phyloP scores from a whole-genome alignment of 2,329 filamentous ascomycete species.

The Fusarium virguliforme region DNA sequence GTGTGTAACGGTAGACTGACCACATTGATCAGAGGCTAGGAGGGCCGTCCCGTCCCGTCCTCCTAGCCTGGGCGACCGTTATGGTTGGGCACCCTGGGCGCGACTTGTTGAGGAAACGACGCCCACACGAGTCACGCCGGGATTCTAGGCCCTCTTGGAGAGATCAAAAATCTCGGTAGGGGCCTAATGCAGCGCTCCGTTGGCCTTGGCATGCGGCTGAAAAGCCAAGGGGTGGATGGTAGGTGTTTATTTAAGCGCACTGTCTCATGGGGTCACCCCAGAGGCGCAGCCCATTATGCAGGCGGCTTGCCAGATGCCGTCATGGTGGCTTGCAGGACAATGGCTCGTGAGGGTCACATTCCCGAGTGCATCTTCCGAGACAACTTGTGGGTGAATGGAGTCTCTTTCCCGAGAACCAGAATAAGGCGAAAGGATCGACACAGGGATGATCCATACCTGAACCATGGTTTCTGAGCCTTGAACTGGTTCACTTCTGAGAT shows the following conservation, averaged over 20 bases:
- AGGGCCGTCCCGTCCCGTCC: neutral
- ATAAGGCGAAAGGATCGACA: neutral
- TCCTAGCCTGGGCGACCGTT: neutral
- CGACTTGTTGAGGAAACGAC: neutral
- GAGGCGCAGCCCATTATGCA: neutral
- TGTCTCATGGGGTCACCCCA: neutral
- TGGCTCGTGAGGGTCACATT: neutral
- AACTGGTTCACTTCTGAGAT: neutral
- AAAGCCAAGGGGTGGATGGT: neutral
- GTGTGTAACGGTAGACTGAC: neutral
- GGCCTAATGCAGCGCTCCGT: neutral
- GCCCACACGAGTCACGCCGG: neutral
- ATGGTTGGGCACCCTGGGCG: neutral
- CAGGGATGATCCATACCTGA: neutral
- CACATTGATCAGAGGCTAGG: neutral
- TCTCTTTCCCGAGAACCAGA: neutral
- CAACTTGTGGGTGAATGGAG: neutral
- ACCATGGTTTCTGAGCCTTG: too few relatives aligned
- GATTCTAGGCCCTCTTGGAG: neutral
- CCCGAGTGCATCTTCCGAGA: neutral
- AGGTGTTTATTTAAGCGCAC: neutral
- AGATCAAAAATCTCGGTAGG: neutral
- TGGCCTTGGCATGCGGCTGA: neutral
- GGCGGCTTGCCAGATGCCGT: neutral
- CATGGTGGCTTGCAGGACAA: neutral